Conservation (phyloP, 768 basidiomycete species). For the Lactifluus piperatus region DNA sequence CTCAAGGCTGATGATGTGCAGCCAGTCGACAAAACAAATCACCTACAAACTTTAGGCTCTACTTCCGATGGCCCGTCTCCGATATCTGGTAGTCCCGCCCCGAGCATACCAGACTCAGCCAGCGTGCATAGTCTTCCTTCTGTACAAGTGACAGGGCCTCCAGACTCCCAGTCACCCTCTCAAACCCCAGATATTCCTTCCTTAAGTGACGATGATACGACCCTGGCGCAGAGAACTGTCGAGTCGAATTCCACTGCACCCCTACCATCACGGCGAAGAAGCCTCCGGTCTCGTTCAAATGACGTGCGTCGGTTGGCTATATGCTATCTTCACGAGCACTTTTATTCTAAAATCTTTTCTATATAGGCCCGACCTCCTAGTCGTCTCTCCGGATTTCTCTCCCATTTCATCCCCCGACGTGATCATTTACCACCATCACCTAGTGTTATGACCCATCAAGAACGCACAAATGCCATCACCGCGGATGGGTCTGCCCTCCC, state of each 20-base stretch:
- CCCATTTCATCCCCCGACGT: slow-evolving; percentile 65
- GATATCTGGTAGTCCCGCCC: slow-evolving; percentile 28
- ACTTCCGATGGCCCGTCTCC: slow-evolving; percentile 30
- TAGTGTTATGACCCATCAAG: slow-evolving; percentile 12
- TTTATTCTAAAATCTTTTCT: slow-evolving; percentile 8
- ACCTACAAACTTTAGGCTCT: slow-evolving; percentile 25
- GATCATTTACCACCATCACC: slow-evolving; percentile 34
- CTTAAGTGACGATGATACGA: slow-evolving; percentile 11
- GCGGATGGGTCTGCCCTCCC: slow-evolving; percentile 28
- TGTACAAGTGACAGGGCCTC: slow-evolving; percentile 40
- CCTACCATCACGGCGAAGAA: slow-evolving; percentile 3
- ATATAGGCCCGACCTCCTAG: slow-evolving; percentile 52
- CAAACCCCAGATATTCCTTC: slow-evolving; percentile 23
- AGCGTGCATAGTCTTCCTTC: slow-evolving; percentile 55
- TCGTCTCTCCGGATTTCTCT: slow-evolving; percentile 80
- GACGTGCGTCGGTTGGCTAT: slow-evolving; percentile 42
- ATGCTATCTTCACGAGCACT: slow-evolving; percentile 4
- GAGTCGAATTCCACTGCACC: neutral
- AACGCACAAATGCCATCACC: slow-evolving; percentile 18
- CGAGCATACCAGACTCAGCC: slow-evolving; percentile 38
- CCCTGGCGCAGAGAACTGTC: slow-evolving; percentile 21
- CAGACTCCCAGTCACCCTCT: slow-evolving; percentile 30
- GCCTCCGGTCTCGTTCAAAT: slow-evolving; percentile 1
- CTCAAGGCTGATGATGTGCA: slow-evolving; percentile 17
- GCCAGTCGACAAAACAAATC: slow-evolving; percentile 10